Base-by-base conservation (phyloP, 768 basidiomycete genomes). In the Naematelia aurantialba region DNA sequence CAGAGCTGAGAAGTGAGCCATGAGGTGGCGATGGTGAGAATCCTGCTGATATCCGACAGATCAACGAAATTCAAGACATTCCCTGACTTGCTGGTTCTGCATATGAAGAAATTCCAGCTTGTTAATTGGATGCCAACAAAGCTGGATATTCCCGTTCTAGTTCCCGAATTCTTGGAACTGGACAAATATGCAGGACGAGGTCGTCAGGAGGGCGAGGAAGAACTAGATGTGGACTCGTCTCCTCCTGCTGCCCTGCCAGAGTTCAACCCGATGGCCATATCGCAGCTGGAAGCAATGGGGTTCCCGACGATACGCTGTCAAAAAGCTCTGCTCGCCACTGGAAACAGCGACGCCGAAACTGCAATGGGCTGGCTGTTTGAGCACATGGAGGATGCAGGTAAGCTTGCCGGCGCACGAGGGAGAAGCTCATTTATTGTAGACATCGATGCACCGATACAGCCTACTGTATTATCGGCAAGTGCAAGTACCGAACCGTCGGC, bases 41-140 rank as follows among this genome's bases (percentile, higher is more conserved):
- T n/a, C 11, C 29, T 52, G 53, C 66, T 65, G 45, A 65, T 49
- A 22, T 39, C 17, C 12, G 13, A 4, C 65, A 91, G 90, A 74
- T 85, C 85, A 60, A 82, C 83, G 14, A 83, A 82, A 27, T 89
- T 98, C 67, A 83, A 88, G 0, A 87, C 89, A 1, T 90, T 94
- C 81, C 96, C 96, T 0, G 83, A 91, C 11, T 84, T 91, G 0
- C 82, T 98, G 0, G 85, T 94, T 5, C 76, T 99, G 1, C 93
- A 96, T 63, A 87, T 91, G 45, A 89, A 89, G 72, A 94, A 94
- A 68, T 97, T 96, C 80, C 89, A 92, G 76, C 83, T 94, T 3
- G 87, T 91, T 44, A 91, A 91, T 66, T 98, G 96, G 96, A 90
- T 99, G 0, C 96, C 96, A 0, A 83, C 87, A 2, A 99, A 99